Evolutionary conservation across 495 filamentous ascomycete genomes (phyloP), one percentile per base, ranked within the genome.

Genomic region (Delitschia confertaspora): DNA sequence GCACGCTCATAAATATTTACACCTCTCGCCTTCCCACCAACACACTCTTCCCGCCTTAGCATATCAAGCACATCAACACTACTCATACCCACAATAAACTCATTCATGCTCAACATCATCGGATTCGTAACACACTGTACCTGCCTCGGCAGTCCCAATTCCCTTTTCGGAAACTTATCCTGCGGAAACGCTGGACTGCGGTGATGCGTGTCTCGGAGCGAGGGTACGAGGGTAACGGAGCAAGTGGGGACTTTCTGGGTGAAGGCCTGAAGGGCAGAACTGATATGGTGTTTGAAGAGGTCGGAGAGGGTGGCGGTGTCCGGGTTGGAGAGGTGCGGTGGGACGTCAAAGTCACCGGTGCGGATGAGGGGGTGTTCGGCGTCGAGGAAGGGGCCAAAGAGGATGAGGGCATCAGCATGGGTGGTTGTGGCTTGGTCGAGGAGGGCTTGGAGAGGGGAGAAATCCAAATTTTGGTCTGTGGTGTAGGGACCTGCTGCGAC

Each of bases 171-270:
- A 11, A 95, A 73, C 18, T 73, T 70, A 48, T 95, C 89, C 58
- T 98, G 91, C 2, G 91, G 91, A 79, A 83, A 98, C 19, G 83
- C 80, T 19, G 87, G 80, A 61, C 95, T 88, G 35, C 78, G 80
- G 32, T 45, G 65, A 72, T 80, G 47, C 0, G 80, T 75, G 53
- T 98, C 91, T n/a, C 88, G 84, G 5, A 89, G 73, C 4, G 82
- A 88, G 7, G 91, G 91, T 2, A 95, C 68, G 2, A 95, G 66
- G 24, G 95, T 71, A 44, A 98, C 80, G 10, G 75, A 83, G 61
- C 89, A 78, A 46, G 72, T 72, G 2, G 88, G 88, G 21, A 87
- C 78, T 9, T 73, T 66, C 23, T 75, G 63, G 7, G 66, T 75
- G 38, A 94, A 76, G 7, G 68, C 65, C 51, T 78, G 72, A 5